Conservation (phyloP, 192 early-diverging fungal genomes). For the Obelidium mucronatum region DNA sequence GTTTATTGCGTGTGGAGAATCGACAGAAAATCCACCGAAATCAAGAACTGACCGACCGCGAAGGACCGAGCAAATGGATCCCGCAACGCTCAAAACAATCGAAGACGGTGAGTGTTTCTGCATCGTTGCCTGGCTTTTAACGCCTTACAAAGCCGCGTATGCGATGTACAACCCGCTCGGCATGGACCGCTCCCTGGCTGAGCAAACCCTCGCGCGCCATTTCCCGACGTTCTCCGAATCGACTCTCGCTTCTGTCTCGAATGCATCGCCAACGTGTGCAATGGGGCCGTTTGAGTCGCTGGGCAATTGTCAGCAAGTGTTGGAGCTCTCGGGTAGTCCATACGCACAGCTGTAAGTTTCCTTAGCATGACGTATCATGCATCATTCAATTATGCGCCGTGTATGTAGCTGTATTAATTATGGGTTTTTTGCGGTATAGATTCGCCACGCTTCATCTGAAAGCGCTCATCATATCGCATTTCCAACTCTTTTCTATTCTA, state of each 20-base stretch:
- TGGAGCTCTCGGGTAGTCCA: slow-evolving; percentile 68
- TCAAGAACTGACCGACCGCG: too few relatives aligned
- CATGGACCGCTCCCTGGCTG: slow-evolving; percentile 54
- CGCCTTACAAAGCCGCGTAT: slow-evolving; percentile 1
- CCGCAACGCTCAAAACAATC: slow-evolving; percentile 14
- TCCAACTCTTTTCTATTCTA: slow-evolving; percentile 55
- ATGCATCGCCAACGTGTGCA: slow-evolving; percentile 47
- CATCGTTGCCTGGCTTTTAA: not conserved
- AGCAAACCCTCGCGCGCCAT: slow-evolving; percentile 74
- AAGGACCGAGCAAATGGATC: slow-evolving; percentile 27
- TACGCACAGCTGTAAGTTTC: slow-evolving; percentile 65
- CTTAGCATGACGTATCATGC: not conserved
- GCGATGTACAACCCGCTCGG: slow-evolving; percentile 28
- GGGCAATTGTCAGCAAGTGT: slow-evolving; percentile 60
- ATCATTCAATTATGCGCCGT: slow-evolving; percentile 23
- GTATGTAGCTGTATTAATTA: slow-evolving; percentile 21
- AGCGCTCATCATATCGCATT: slow-evolving; percentile 66
- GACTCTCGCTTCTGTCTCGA: slow-evolving; percentile 39
- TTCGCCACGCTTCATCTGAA: slow-evolving; percentile 66
- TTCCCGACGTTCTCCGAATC: slow-evolving; percentile 85
- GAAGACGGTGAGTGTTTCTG: slow-evolving; percentile 13
- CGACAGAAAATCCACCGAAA: not conserved
- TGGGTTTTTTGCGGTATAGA: slow-evolving; percentile 33
- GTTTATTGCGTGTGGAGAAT: too few relatives aligned
- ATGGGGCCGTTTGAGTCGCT: slow-evolving; percentile 67